Percentiles rank a stretch among this genome's conserved stretches.
phyloP scores from a whole-genome alignment of 2,329 filamentous ascomycete species.

The Hypoxylon rubiginosum region DNA sequence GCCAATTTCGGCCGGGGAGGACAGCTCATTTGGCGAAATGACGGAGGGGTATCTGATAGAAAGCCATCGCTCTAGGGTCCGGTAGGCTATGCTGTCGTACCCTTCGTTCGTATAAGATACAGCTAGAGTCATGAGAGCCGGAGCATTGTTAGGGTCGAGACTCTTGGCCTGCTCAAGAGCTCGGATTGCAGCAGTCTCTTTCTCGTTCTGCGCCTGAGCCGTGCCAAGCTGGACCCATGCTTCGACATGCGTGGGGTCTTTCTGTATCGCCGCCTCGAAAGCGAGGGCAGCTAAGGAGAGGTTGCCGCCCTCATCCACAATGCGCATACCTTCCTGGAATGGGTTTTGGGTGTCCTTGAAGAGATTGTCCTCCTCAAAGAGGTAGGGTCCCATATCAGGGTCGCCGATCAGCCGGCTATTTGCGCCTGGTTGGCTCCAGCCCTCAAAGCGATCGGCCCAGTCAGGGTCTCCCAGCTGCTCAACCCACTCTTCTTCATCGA shows the following conservation, averaged over 20 bases:
- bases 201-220: constrained; percentile 97
- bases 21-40: constrained; percentile 78
- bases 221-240: constrained; percentile 94
- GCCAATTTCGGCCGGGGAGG: constrained; percentile 84
- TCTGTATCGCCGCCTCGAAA: constrained; percentile 95
- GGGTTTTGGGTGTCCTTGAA: constrained; percentile 86
- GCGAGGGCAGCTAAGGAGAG: constrained; percentile 92
- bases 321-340: constrained; percentile 92
- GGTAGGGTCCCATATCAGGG: constrained; percentile 86
- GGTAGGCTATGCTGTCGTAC: constrained; percentile 96
- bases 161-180: constrained; percentile 92
- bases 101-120: constrained; percentile 99
- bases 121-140: constrained; percentile 93
- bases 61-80: constrained; percentile 95
- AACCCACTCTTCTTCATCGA: constrained; percentile 72
- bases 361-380: constrained; percentile 95
- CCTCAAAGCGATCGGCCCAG: constrained; percentile 76
- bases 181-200: constrained; percentile 94
- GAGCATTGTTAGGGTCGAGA: constrained; percentile 86
- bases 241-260: constrained; percentile 86
- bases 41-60: constrained; percentile 93
- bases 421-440: constrained; percentile 69
- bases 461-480: constrained; percentile 82
- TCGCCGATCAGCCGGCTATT: constrained; percentile 67
- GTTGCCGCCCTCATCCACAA: constrained; percentile 94